Conservation (phyloP, 768 basidiomycete genomes). For the Piloderma croceum region DNA sequence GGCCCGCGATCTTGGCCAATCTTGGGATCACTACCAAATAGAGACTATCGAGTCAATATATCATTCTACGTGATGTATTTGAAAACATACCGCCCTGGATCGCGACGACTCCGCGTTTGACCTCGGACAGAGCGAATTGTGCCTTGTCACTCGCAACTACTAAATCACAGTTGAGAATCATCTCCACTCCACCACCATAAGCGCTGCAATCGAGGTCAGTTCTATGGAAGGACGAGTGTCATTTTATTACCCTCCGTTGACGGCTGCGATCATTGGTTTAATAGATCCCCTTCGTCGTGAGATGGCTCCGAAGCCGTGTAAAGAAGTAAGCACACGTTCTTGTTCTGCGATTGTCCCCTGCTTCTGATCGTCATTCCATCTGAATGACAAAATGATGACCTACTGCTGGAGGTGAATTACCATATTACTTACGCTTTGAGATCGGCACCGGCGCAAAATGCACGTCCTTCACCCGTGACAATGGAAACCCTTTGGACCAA, state of each 20-base stretch:
- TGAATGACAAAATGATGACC: too few species aligned
- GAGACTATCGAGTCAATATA: background rate
- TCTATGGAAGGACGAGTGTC: slow-evolving; percentile 31
- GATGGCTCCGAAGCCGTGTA: slow-evolving; percentile 66
- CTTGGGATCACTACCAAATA: slow-evolving; percentile 56
- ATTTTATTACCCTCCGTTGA: too few species aligned
- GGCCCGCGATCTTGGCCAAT: slow-evolving; percentile 58
- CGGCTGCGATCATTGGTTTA: slow-evolving; percentile 80
- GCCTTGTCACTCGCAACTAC: slow-evolving; percentile 65
- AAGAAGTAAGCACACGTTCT: slow-evolving; percentile 31
- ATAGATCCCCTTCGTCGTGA: slow-evolving; percentile 55
- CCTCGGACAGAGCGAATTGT: slow-evolving; percentile 71
- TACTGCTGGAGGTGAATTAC: slow-evolving; percentile 1
- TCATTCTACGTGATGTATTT: background rate
- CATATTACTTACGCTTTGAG: slow-evolving; percentile 53
- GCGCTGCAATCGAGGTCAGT: slow-evolving; percentile 26
- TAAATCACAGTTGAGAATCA: slow-evolving; percentile 71
- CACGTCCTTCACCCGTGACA: slow-evolving; percentile 65
- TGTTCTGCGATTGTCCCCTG: slow-evolving; percentile 40
- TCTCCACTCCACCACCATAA: slow-evolving; percentile 62
- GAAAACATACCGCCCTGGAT: slow-evolving; percentile 57
- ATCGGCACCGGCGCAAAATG: slow-evolving; percentile 80
- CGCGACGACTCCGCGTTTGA: slow-evolving; percentile 71
- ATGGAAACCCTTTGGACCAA: slow-evolving; percentile 59
- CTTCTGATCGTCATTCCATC: slow-evolving; percentile 56